A percentile compares a stretch with the other conserved stretches of the same genome.
phyloP scores from a whole-genome alignment of 306 rosid species.

The Sesbania bispinosa region DNA sequence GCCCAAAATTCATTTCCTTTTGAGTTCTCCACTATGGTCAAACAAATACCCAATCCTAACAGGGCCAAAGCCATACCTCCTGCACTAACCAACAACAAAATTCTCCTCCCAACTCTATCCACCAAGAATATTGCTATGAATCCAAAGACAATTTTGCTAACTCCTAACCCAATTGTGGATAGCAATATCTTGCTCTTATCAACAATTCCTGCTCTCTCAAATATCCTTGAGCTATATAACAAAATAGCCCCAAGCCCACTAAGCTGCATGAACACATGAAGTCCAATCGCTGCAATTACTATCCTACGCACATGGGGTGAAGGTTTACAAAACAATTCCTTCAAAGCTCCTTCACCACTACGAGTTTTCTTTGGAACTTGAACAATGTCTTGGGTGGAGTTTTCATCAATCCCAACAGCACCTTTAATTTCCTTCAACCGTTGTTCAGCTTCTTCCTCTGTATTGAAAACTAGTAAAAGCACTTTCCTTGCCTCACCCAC shows the following conservation, averaged over 20 bases:
- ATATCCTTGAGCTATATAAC: conserved; percentile 58
- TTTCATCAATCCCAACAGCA: conserved; percentile 56
- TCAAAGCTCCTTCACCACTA: conserved; percentile 39
- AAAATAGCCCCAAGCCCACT: conserved; percentile 48
- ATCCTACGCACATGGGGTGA: conserved; percentile 52
- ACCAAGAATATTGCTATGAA: conserved; percentile 36
- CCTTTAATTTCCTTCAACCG: conserved; percentile 55
- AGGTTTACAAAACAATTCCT: conserved; percentile 42
- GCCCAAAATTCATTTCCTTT: conserved; percentile 37
- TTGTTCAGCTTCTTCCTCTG: conserved; percentile 53
- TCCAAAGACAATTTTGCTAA: conserved; percentile 32
- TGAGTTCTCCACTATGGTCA: conserved; percentile 46
- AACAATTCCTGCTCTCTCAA: conserved; percentile 49
- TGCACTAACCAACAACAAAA: conserved; percentile 40
- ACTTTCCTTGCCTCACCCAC: conserved; percentile 50
- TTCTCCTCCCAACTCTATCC: conserved; percentile 28
- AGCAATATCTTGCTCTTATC: conserved; percentile 42
- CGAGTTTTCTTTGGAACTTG: background rate
- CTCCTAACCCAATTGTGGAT: conserved; percentile 54
- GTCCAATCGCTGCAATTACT: conserved; percentile 46
- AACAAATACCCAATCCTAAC: conserved; percentile 32
- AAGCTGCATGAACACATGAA: conserved; percentile 48
- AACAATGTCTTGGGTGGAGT: conserved; percentile 31
- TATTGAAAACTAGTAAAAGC: conserved; percentile 35
- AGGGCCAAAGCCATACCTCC: conserved; percentile 38